These are phyloP conservation scores for Hemileccinum rubropunctum DNA, from an alignment of 768 basidiomycete species.

Conservation along the genomic window DNA sequence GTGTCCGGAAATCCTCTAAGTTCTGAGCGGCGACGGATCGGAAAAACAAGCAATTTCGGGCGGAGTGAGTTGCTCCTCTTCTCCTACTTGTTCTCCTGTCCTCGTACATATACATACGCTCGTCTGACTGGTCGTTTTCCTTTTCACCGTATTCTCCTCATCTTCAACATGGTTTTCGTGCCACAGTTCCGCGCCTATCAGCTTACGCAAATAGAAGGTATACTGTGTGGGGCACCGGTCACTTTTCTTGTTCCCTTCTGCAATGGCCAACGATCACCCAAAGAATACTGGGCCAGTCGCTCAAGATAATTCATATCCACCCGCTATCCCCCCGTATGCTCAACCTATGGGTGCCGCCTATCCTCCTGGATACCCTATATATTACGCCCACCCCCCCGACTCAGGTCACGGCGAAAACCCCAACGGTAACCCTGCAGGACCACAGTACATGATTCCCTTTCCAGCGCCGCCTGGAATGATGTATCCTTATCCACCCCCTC, in stretches of 20 bases:
- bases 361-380: conserved; percentile 33
- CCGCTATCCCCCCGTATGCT: conserved; percentile 27
- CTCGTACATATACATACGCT: neutral
- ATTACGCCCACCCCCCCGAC: conserved; percentile 31
- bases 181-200: conserved; percentile 26
- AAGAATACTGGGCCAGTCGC: conserved; percentile 36
- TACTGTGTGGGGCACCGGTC: conserved; percentile 22
- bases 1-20: conserved; percentile 14
- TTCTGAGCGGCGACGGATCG: conserved; percentile 39
- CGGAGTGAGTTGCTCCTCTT: conserved; percentile 31
- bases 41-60: conserved; percentile 37
- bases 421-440: conserved; percentile 25
- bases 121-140: conserved; percentile 5
- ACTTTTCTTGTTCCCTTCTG: conserved; percentile 22
- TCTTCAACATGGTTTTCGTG: conserved; percentile 18
- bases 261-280: conserved; percentile 32
- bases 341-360: conserved; percentile 28
- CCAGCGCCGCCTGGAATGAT: conserved; percentile 42
- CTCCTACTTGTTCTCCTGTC: conserved; percentile 1
- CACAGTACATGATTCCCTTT: conserved; percentile 38
- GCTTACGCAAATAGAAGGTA: conserved; percentile 32
- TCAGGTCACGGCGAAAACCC: conserved; percentile 33
- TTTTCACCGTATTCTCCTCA: conserved; percentile 6
- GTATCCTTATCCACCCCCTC: conserved; percentile 41
- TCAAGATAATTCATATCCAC: conserved; percentile 32